Conservation (phyloP, 768 basidiomycete genomes). For the Suillus tomentosus region DNA sequence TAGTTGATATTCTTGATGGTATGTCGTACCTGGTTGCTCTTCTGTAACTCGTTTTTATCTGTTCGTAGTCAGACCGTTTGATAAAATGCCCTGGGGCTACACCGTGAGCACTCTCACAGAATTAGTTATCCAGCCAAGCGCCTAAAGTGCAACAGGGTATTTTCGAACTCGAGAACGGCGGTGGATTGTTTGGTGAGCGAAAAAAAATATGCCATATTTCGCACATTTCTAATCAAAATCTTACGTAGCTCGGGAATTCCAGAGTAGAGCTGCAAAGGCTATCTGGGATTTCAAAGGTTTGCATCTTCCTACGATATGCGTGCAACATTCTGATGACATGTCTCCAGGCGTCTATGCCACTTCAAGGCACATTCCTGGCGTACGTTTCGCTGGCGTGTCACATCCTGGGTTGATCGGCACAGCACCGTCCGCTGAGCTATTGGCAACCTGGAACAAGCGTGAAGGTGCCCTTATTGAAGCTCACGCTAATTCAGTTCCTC, state of each 20-base stretch:
- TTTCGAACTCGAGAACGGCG: constrained; percentile 73
- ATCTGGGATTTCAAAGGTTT: constrained; percentile 79
- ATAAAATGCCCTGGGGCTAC: constrained; percentile 83
- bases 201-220: background rate
- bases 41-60: background rate
- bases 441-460: constrained; percentile 74
- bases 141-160: constrained; percentile 53
- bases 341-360: constrained; percentile 64
- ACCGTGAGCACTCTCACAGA: constrained; percentile 43
- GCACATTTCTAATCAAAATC: background rate
- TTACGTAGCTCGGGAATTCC: constrained; percentile 58
- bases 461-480: constrained; percentile 64
- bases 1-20: constrained; percentile 82
- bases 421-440: constrained; percentile 70
- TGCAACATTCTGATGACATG: background rate
- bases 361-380: constrained; percentile 77
- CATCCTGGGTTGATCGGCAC: constrained; percentile 80
- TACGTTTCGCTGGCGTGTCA: constrained; percentile 75
- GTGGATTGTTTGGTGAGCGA: constrained; percentile 64
- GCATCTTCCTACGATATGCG: background rate
- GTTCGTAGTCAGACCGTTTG: constrained; percentile 58
- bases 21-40: background rate
- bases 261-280: constrained; percentile 72
- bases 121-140: no score
- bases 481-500: constrained; percentile 53